These are phyloP conservation scores for Tetrahymena borealis DNA, from an alignment of 73 alveolate species.

Conservation along the genomic window DNA sequence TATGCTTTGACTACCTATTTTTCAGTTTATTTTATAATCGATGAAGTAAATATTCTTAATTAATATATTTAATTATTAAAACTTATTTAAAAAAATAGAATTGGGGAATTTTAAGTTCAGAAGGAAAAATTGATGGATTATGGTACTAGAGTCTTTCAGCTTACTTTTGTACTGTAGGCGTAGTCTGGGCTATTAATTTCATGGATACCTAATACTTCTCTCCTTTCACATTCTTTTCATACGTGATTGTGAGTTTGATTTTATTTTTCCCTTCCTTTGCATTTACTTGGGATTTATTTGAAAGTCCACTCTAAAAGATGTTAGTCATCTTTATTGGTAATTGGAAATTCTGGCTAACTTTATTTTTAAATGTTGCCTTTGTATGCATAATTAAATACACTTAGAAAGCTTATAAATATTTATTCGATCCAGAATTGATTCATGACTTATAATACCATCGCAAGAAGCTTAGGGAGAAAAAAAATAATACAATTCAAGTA, in stretches of 20 bases:
- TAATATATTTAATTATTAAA: not conserved
- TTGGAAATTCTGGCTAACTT: not conserved
- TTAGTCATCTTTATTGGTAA: not conserved
- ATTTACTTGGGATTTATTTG: not conserved
- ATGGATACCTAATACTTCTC: not conserved
- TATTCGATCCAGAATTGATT: not conserved
- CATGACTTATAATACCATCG: not conserved
- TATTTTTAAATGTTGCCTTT: not conserved
- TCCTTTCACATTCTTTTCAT: not conserved
- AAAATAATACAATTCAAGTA: too few species aligned
- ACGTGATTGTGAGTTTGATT: not conserved
- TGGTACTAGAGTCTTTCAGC: not conserved
- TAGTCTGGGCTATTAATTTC: not conserved
- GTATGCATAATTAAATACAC: not conserved
- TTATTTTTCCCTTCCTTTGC: not conserved
- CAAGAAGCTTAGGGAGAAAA: not conserved
- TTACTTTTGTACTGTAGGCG: not conserved
- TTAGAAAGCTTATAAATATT: not conserved
- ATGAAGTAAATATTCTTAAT: not conserved
- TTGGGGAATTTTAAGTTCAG: too few species aligned
- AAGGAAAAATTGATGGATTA: not conserved
- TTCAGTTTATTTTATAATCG: not conserved
- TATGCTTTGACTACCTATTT: not conserved
- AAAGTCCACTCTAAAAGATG: not conserved
- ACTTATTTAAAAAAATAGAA: not conserved